Base-by-base conservation (phyloP, 139 green algal species). In the Chlamydomonas incerta region DNA sequence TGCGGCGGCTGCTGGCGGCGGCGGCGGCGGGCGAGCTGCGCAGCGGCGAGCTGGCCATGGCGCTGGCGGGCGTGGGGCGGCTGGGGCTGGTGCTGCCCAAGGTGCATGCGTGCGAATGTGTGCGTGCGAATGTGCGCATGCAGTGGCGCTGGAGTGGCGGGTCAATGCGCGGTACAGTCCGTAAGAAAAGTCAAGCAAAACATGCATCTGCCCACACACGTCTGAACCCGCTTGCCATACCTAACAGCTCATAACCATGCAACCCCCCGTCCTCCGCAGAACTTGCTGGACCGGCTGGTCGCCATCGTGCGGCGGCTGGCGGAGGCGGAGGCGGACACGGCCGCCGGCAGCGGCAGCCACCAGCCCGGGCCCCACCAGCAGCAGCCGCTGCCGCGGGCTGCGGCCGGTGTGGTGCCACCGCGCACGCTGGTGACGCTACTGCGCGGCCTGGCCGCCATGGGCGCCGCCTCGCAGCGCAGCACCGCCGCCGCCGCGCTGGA, bases 401-500 rank as follows among this genome's bases (percentile, higher is more conserved):
- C 60, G 18, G 24, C n/a, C 0, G 65, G n/a, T 11, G 15, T 20
- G 17, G 34, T 33, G 68, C 68, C n/a, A 20, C 26, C 9, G 34
- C 34, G 15, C 34, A 80, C 80, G 62, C 52, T 80, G 24, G 55
- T 86, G 24, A 86, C 68, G 35, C 57, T 86, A 34, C 50, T 79
- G 52, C 68, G 68, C 17, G 80, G 68, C 8, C 68, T 79, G 26
- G 24, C 26, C 3, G 33, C 17, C 67, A 17, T n/a, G 52, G n/a
- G 52, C 28, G 52, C 52, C 29, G 28, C 68, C 29, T 79, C 67
- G 20, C 80, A 86, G 68, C 80, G 52, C 2, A 50, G 68, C 52
- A 41, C 66, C 10, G 47, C 10, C 21, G n/a, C 17, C 3, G 29
- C 47, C n/a, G 20, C 67, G 34, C 65, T 85, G 79, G 65, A 68